Evolutionary conservation across 192 early-diverging fungal genomes (phyloP).

Genomic region (Rhizophagus prolifer): DNA sequence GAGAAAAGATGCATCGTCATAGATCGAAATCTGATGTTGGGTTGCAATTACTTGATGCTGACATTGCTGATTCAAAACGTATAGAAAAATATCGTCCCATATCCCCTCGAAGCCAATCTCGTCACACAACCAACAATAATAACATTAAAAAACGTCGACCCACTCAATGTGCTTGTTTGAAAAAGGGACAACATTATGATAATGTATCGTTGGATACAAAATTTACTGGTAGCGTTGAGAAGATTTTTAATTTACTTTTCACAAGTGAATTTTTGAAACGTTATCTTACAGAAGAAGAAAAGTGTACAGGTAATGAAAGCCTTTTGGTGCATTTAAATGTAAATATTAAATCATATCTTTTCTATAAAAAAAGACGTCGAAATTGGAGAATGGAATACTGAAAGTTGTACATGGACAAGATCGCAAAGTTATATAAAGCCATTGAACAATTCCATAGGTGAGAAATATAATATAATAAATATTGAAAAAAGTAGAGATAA

Average conservation of each 20-base stretch:
- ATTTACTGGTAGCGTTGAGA: conserved; percentile 47
- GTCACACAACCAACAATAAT: neutral
- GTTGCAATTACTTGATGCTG: neutral
- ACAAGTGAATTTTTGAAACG: conserved; percentile 45
- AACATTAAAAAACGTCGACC: conserved; percentile 20
- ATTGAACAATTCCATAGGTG: conserved; percentile 43
- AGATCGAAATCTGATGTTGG: neutral
- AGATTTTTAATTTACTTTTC: conserved; percentile 56
- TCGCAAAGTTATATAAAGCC: conserved; percentile 40
- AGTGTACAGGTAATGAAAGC: conserved; percentile 39
- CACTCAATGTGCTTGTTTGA: conserved; percentile 51
- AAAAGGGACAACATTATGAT: conserved; percentile 45
- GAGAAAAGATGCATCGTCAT: neutral
- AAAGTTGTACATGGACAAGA: conserved; percentile 25
- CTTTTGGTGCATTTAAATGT: neutral
- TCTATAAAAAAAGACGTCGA: conserved; percentile 34
- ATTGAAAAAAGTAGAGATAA: neutral
- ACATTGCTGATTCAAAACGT: neutral
- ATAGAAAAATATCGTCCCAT: conserved; percentile 3
- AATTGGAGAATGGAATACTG: conserved; percentile 40
- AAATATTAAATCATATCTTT: too few relatives aligned
- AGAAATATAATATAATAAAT: neutral
- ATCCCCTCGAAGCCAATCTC: neutral
- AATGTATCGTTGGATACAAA: conserved; percentile 45
- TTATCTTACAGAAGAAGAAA: conserved; percentile 49